Evolutionary conservation across 495 filamentous ascomycete species (phyloP).

Genomic region (Penicillium turbatum): DNA sequence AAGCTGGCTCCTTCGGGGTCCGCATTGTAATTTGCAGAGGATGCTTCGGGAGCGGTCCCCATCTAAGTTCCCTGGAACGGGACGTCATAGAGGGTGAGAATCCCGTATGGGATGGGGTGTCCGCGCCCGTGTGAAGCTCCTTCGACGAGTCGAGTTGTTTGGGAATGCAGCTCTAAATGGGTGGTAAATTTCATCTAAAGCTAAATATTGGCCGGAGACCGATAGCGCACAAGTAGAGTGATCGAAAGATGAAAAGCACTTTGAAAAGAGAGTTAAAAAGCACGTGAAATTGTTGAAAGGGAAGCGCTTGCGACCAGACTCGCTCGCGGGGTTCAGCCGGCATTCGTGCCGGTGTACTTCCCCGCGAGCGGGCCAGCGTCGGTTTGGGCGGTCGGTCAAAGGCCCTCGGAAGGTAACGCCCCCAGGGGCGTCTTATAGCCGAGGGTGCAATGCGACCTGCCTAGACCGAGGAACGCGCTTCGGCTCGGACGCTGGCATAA

Average conservation of each 20-base stretch:
- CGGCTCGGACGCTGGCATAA: conserved; percentile 46
- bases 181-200: conserved; percentile 72
- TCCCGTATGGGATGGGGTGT: conserved; percentile 51
- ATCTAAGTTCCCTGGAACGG: conserved; percentile 60
- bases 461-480: conserved; percentile 53
- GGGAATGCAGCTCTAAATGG: conserved; percentile 42
- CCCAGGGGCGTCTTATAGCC: conserved; percentile 60
- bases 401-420: conserved; percentile 54
- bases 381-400: conserved; percentile 56
- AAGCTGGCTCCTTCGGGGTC: conserved; percentile 53
- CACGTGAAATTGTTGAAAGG: conserved; percentile 75
- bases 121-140: conserved; percentile 50
- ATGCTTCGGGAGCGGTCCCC: conserved; percentile 52
- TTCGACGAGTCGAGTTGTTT: conserved; percentile 32
- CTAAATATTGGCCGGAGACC: conserved; percentile 69
- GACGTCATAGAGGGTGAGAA: conserved; percentile 59
- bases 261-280: conserved; percentile 69
- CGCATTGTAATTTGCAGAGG: conserved; percentile 67
- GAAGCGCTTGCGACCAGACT: conserved; percentile 65
- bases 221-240: conserved; percentile 72
- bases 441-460: conserved; percentile 44
- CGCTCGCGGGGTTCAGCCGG: conserved; percentile 50
- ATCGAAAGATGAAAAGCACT: conserved; percentile 36
- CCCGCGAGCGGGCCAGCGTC: conserved; percentile 56
- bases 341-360: conserved; percentile 54